phyloP scores from a whole-genome alignment of 2,329 filamentous ascomycete species.

The Cladobotryum mycophilum region DNA sequence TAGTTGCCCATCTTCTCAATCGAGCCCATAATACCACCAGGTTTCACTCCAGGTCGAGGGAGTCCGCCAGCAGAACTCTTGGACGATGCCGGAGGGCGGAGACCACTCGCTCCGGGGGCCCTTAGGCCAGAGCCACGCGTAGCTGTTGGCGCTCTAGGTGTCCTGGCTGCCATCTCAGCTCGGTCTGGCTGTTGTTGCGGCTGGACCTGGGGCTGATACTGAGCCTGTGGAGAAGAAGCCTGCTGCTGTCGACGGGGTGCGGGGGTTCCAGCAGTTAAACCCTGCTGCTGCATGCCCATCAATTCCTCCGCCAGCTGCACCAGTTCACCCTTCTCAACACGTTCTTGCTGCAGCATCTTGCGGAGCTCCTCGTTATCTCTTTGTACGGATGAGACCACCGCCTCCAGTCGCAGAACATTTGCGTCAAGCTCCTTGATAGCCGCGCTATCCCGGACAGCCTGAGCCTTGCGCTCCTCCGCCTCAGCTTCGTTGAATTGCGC shows the following conservation, averaged over 20 bases:
- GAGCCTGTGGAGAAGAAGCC: conserved; percentile 14
- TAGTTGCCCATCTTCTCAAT: conserved; percentile 82
- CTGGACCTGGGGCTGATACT: conserved; percentile 15
- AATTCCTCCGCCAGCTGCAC: conserved; percentile 79
- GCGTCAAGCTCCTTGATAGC: conserved; percentile 66
- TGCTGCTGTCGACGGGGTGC: conserved; percentile 11
- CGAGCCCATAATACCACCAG: conserved; percentile 74
- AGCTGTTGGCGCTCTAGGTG: conserved; percentile 39
- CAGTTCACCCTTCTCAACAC: conserved; percentile 77
- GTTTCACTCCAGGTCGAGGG: conserved; percentile 40
- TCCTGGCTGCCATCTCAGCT: conserved; percentile 25
- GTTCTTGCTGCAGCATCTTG: conserved; percentile 62
- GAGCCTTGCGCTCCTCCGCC: conserved; percentile 45
- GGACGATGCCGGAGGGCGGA: conserved; percentile 37
- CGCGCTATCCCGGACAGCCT: conserved; percentile 59
- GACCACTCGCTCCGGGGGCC: conserved; percentile 47
- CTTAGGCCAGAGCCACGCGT: conserved; percentile 43
- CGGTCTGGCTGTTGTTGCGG: conserved; percentile 18
- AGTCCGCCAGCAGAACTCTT: conserved; percentile 39
- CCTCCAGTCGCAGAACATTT: conserved; percentile 66
- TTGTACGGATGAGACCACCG: conserved; percentile 64
- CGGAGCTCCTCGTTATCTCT: conserved; percentile 62
- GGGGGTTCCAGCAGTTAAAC: conserved; percentile 17
- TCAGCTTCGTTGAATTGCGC: conserved; percentile 47
- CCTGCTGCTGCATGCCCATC: conserved; percentile 59